These are phyloP conservation scores for Botrytis elliptica DNA, from an alignment of 2,329 filamentous ascomycete genomes.

Conservation along the genomic window DNA sequence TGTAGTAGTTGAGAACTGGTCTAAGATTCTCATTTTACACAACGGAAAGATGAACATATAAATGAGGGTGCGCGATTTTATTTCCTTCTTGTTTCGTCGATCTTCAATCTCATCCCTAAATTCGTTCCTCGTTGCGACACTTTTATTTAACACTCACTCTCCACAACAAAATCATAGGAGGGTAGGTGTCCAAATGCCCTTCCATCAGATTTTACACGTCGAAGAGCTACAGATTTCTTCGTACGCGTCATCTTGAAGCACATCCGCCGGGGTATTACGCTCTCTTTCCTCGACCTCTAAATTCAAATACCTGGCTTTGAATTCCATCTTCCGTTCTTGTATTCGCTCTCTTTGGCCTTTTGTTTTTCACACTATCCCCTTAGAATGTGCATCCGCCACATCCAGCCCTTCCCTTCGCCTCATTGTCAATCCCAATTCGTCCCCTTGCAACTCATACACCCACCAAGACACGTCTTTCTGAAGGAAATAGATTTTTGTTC, in stretches of 20 bases:
- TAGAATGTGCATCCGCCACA: constrained; percentile 4
- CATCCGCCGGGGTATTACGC: not conserved
- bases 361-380: accelerated
- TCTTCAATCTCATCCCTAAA: too few species aligned
- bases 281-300: not conserved
- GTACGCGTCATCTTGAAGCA: not conserved
- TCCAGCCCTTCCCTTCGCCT: not conserved
- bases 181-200: not conserved
- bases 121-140: not conserved
- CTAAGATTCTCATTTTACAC: not conserved
- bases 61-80: not conserved
- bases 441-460: not conserved
- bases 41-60: not conserved
- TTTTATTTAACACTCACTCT: not conserved
- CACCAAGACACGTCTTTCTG: not conserved
- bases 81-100: not conserved
- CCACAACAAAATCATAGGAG: not conserved
- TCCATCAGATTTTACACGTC: too few species aligned
- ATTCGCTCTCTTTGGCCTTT: not conserved
- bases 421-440: not conserved
- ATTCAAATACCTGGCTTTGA: not conserved
- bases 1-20: not conserved
- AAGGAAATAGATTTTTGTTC: not conserved
- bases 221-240: not conserved
- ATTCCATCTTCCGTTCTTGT: not conserved